phyloP scores from a whole-genome alignment of 305 asterid species.

The Fraxinus latifolia region DNA sequence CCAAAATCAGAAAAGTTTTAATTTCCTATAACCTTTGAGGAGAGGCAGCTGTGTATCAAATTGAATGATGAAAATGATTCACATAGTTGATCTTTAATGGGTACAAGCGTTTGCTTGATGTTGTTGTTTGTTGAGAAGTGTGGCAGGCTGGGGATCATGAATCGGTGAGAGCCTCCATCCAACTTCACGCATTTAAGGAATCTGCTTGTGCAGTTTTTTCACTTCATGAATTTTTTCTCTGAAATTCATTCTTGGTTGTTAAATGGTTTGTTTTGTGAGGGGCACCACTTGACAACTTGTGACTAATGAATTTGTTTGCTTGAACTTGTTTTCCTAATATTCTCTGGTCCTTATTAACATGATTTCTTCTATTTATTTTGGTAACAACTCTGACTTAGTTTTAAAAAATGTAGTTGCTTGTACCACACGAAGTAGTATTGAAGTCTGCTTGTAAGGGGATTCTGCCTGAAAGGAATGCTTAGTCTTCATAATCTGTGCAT shows the following conservation, averaged over 20 bases:
- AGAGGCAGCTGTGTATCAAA: background rate
- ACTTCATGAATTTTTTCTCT: background rate
- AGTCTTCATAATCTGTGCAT: background rate
- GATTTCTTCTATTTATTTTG: background rate
- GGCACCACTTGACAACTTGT: background rate
- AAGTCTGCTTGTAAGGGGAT: constrained; percentile 5
- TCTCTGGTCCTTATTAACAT: background rate
- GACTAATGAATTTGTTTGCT: background rate
- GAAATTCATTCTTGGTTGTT: background rate
- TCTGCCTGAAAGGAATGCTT: background rate
- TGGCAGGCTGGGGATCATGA: background rate
- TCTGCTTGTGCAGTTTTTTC: constrained; percentile 1
- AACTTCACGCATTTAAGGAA: background rate
- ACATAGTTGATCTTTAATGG: background rate
- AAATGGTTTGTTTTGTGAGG: background rate
- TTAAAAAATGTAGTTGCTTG: background rate
- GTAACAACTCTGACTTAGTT: background rate
- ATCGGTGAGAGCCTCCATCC: background rate
- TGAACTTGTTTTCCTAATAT: background rate
- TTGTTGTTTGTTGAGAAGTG: background rate
- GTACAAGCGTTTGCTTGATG: background rate
- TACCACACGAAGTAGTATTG: constrained; percentile 2
- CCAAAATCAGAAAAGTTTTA: background rate
- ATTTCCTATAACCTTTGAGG: background rate
- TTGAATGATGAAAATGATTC: background rate